Percentiles rank a stretch among this genome's conserved stretches.
Conservation (phyloP, 2,329 filamentous ascomycete genomes). For the Polytolypa hystricis region DNA sequence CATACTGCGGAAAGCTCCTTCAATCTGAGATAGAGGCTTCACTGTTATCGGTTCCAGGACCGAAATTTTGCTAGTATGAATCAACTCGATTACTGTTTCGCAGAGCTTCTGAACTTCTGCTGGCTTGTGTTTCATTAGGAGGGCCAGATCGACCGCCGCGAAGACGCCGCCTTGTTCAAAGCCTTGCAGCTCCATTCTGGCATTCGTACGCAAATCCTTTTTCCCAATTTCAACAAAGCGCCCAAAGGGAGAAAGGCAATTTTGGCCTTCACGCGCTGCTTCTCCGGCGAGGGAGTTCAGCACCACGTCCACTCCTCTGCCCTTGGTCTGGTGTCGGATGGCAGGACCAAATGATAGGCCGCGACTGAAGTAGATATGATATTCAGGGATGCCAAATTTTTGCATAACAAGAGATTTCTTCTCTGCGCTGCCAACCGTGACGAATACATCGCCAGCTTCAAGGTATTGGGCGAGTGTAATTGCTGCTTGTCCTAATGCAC, state of each 20-base stretch:
- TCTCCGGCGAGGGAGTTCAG: constrained; percentile 12
- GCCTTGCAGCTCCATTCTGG: constrained; percentile 14
- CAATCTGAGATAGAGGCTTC: constrained; percentile 16
- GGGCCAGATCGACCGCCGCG: constrained; percentile 12
- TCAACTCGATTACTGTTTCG: not conserved
- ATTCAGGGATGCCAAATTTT: constrained; percentile 13
- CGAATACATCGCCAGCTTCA: constrained; percentile 13
- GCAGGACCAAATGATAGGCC: constrained; percentile 12
- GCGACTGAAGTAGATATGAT: constrained; percentile 21
- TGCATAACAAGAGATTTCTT: constrained; percentile 10
- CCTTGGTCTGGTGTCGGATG: constrained; percentile 15
- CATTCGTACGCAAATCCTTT: constrained; percentile 11
- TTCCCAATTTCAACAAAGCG: constrained; percentile 15
- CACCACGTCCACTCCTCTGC: constrained; percentile 22
- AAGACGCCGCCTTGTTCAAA: constrained; percentile 16
- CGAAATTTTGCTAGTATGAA: not conserved
- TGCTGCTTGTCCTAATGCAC: constrained; percentile 14
- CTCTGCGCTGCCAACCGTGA: constrained; percentile 10
- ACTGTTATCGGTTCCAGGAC: constrained; percentile 13
- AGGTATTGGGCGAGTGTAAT: constrained; percentile 16
- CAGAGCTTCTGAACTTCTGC: not conserved
- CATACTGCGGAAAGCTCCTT: constrained; percentile 20
- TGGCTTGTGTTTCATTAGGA: not conserved
- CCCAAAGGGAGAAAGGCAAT: constrained; percentile 15
- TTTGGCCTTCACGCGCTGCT: constrained; percentile 9